Percentiles rank a stretch among this genome's conserved stretches.
phyloP scores from a whole-genome alignment of 2,329 filamentous ascomycete genomes.

The Dactylonectria macrodidyma region DNA sequence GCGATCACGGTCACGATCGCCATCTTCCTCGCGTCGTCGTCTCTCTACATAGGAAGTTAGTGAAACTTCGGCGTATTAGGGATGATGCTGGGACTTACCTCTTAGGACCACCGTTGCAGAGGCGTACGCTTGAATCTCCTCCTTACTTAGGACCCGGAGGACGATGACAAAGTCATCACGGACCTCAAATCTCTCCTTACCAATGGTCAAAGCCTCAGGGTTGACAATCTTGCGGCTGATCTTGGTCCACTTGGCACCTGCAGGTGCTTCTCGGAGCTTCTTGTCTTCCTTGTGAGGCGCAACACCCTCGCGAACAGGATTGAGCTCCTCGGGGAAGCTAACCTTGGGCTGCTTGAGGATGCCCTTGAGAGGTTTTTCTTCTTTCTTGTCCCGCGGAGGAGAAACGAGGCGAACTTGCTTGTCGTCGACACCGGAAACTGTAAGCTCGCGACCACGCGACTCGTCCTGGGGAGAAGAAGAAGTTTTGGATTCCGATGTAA shows the following conservation, averaged over 20 bases:
- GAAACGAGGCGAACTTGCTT: constrained; percentile 79
- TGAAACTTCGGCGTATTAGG: constrained; percentile 6
- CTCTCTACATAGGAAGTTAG: constrained; percentile 48
- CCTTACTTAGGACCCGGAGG: constrained; percentile 85
- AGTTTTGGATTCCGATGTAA: constrained; percentile 33
- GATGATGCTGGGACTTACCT: constrained; percentile 66
- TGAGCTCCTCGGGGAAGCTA: constrained; percentile 89
- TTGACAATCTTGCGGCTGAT: constrained; percentile 92
- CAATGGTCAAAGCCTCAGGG: constrained; percentile 85
- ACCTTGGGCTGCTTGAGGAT: constrained; percentile 88
- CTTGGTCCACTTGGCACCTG: constrained; percentile 92
- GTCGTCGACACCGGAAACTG: constrained; percentile 53
- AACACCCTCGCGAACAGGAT: constrained; percentile 89
- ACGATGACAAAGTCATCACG: constrained; percentile 96
- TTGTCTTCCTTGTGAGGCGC: constrained; percentile 93
- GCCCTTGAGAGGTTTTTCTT: constrained; percentile 81
- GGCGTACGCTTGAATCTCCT: constrained; percentile 92
- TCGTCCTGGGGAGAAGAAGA: constrained; percentile 48
- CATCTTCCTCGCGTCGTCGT: constrained; percentile 51
- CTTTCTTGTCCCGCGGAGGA: constrained; percentile 74
- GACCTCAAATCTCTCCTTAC: constrained; percentile 93
- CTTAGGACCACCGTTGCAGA: constrained; percentile 85
- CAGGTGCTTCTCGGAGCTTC: constrained; percentile 78
- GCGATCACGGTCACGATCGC: constrained; percentile 40
- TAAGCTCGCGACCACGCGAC: constrained; percentile 60